Percentiles rank a stretch among this genome's conserved stretches.
Conservation (phyloP, 83 land plant species). For the Thuja plicata region DNA sequence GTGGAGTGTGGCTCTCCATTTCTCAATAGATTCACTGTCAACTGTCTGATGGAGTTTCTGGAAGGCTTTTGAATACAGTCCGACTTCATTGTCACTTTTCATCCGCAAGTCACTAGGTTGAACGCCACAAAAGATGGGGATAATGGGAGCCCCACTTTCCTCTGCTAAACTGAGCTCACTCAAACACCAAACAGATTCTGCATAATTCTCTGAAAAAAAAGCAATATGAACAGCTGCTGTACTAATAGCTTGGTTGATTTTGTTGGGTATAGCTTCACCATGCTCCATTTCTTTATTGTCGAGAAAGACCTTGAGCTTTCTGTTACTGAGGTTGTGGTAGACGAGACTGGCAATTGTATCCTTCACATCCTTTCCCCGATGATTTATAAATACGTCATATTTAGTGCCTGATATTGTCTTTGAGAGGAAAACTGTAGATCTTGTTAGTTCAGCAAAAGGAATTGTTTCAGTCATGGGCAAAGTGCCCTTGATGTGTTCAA, state of each 20-base stretch:
- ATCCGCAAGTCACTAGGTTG: neutral
- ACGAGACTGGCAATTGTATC: neutral
- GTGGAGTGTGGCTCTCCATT: neutral
- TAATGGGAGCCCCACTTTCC: too few species aligned
- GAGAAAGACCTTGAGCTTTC: neutral
- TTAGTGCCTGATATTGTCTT: neutral
- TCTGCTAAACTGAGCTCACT: neutral
- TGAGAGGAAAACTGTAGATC: neutral
- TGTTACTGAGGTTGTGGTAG: neutral
- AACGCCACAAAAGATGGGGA: neutral
- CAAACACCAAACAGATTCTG: neutral
- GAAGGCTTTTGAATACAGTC: neutral
- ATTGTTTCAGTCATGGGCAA: too few species aligned
- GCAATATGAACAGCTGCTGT: neutral
- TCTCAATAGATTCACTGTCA: neutral
- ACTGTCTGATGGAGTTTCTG: neutral
- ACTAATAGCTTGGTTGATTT: neutral
- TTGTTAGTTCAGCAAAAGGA: too few species aligned
- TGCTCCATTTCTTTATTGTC: neutral
- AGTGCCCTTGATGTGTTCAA: too few species aligned
- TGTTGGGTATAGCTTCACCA: neutral
- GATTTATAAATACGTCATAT: neutral
- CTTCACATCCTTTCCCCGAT: neutral
- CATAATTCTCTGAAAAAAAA: neutral
- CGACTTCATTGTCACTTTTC: neutral